phyloP scores from a whole-genome alignment of 768 basidiomycete genomes.

The Tylopilus sp. region DNA sequence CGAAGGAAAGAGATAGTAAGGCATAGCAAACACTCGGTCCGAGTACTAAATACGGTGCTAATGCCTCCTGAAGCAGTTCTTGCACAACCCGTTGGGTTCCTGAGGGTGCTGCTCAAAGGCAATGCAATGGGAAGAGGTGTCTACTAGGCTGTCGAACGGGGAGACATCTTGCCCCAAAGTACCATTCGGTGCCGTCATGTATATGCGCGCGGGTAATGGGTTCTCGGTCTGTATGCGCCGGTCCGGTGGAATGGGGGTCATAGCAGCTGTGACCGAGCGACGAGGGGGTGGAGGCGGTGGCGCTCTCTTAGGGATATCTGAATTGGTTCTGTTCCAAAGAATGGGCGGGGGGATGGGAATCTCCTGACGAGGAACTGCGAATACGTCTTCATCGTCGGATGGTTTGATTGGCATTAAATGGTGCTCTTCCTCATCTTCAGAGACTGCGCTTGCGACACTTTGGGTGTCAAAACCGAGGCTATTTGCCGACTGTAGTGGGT shows the following conservation, averaged over 20 bases:
- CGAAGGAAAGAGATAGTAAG: neutral
- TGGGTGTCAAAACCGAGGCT: constrained; percentile 33
- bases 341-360: constrained; percentile 13
- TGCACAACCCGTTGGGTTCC: constrained; percentile 63
- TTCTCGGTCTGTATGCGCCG: constrained; percentile 26
- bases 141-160: constrained; percentile 63
- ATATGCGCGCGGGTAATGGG: constrained; percentile 17
- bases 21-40: neutral
- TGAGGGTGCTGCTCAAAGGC: constrained; percentile 67
- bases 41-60: constrained; percentile 4
- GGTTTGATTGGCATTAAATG: constrained; percentile 30
- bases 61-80: constrained; percentile 61
- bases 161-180: constrained; percentile 43
- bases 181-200: constrained; percentile 30
- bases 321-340: constrained; percentile 23
- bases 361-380: constrained; percentile 18
- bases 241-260: constrained; percentile 48
- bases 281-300: constrained; percentile 58
- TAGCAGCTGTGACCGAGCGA: constrained; percentile 33
- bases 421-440: constrained; percentile 45
- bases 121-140: constrained; percentile 44
- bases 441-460: constrained; percentile 40
- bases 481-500: constrained; percentile 23
- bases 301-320: constrained; percentile 38
- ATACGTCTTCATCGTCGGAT: constrained; percentile 23